These are phyloP conservation scores for Capronia americana DNA, from an alignment of 2,329 filamentous ascomycete genomes.

Conservation along the genomic window DNA sequence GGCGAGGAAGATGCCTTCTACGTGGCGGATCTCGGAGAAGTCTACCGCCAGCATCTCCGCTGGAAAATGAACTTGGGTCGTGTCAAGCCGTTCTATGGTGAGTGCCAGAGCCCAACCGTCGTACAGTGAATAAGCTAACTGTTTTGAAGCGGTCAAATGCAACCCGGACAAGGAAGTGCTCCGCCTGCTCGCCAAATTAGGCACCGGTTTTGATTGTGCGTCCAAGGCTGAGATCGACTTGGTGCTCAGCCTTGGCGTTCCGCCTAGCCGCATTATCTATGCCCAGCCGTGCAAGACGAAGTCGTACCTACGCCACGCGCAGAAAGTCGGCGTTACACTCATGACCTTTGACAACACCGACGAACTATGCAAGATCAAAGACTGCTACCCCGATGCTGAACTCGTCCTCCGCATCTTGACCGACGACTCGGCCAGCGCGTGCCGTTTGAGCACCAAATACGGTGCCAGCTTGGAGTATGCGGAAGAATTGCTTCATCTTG, in stretches of 20 bases:
- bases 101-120: conserved; percentile 44
- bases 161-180: conserved; percentile 93
- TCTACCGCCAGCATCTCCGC: conserved; percentile 97
- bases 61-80: conserved; percentile 95
- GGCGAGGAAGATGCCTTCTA: conserved; percentile 98
- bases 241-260: conserved; percentile 80
- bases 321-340: conserved; percentile 83
- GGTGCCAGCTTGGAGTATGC: conserved; percentile 87
- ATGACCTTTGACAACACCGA: conserved; percentile 99
- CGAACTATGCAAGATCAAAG: conserved; percentile 97
- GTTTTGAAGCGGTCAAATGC: conserved; percentile 84
- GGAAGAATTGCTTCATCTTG: conserved; percentile 75
- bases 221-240: conserved; percentile 97
- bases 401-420: conserved; percentile 94
- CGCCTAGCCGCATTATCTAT: conserved; percentile 93
- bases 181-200: conserved; percentile 82
- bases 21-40: conserved; percentile 95
- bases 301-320: conserved; percentile 92
- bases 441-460: conserved; percentile 96
- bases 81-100: conserved; percentile 95
- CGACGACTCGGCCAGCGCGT: conserved; percentile 92
- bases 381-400: conserved; percentile 85
- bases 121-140: conserved; percentile 24
- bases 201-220: conserved; percentile 96
- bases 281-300: conserved; percentile 99